Evolutionary conservation across 768 basidiomycete genomes (phyloP).

Genomic region (Termitomyces titanicus): DNA sequence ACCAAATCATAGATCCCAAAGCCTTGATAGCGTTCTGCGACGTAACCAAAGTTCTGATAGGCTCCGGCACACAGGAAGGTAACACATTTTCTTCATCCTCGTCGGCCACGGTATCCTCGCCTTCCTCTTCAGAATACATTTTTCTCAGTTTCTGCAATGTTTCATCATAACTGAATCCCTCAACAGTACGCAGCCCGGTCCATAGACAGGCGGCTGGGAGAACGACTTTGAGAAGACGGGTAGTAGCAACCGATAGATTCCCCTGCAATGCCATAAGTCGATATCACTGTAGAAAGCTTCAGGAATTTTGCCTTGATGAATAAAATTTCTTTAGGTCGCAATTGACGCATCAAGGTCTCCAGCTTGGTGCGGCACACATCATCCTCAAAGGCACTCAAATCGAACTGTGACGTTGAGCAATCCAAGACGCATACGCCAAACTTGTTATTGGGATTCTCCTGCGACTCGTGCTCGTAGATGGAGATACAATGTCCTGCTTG

Average conservation of each 20-base stretch:
- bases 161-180: constrained; percentile 76
- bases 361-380: constrained; percentile 90
- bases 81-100: constrained; percentile 40
- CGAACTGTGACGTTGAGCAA: constrained; percentile 94
- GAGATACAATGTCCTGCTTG: constrained; percentile 95
- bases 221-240: constrained; percentile 75
- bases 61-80: constrained; percentile 53
- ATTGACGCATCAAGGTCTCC: constrained; percentile 89
- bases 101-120: constrained; percentile 36
- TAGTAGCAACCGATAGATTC: constrained; percentile 79
- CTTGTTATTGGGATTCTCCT: constrained; percentile 37
- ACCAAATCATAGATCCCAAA: constrained; percentile 92
- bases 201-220: constrained; percentile 82
- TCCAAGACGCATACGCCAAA: constrained; percentile 94
- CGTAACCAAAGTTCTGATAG: constrained; percentile 70
- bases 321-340: constrained; percentile 88
- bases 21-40: constrained; percentile 74
- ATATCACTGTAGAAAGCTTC: neutral
- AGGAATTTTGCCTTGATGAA: constrained; percentile 69
- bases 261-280: constrained; percentile 45
- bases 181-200: constrained; percentile 80
- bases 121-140: constrained; percentile 53
- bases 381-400: constrained; percentile 85
- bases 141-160: constrained; percentile 65
- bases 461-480: constrained; percentile 62